These are phyloP conservation scores for Glonium stellatum DNA, from an alignment of 495 filamentous ascomycete species.

Conservation along the genomic window DNA sequence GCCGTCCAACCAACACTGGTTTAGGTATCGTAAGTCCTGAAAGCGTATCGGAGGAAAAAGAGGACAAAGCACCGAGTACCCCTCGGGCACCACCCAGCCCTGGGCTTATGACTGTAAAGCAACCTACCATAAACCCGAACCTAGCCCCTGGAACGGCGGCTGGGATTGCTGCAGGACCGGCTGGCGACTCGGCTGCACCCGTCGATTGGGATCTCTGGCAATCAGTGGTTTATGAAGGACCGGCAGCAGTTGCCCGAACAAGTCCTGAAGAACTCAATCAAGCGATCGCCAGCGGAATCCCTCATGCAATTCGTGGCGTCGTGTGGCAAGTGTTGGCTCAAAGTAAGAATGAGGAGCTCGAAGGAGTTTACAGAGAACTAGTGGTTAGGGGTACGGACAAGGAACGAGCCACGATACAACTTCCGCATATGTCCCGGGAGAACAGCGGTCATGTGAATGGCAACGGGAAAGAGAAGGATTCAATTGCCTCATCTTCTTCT, in stretches of 20 bases:
- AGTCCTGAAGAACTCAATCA: slow-evolving; percentile 81
- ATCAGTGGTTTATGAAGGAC: slow-evolving; percentile 85
- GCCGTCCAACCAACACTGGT: slow-evolving; percentile 43
- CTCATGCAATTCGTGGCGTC: slow-evolving; percentile 86
- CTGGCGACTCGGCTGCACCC: slow-evolving; percentile 55
- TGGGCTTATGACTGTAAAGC: slow-evolving; percentile 12
- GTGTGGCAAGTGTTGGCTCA: slow-evolving; percentile 97
- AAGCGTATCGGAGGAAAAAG: slow-evolving; percentile 50
- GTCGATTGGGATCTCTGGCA: slow-evolving; percentile 99
- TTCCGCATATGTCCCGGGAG: slow-evolving; percentile 9
- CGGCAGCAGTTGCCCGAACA: slow-evolving; percentile 72
- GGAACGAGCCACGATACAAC: slow-evolving; percentile 41
- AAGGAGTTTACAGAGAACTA: slow-evolving; percentile 79
- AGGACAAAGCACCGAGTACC: slow-evolving; percentile 37
- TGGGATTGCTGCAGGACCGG: slow-evolving; percentile 64
- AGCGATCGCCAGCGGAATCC: slow-evolving; percentile 89
- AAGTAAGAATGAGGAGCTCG: slow-evolving; percentile 84
- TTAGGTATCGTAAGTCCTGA: slow-evolving; percentile 50
- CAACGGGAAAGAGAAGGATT: slow-evolving; percentile 53
- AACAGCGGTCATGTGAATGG: slow-evolving; percentile 40
- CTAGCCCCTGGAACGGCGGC: slow-evolving; percentile 78
- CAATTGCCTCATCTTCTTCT: slow-evolving; percentile 63
- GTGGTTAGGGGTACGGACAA: slow-evolving; percentile 74
- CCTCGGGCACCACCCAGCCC: slow-evolving; percentile 19
- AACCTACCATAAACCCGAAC: slow-evolving; percentile 48